A percentile compares a stretch with the other conserved stretches of the same genome.
Evolutionary conservation across 2,329 filamentous ascomycete genomes (phyloP).

Genomic region (Venturia aucupariae): DNA sequence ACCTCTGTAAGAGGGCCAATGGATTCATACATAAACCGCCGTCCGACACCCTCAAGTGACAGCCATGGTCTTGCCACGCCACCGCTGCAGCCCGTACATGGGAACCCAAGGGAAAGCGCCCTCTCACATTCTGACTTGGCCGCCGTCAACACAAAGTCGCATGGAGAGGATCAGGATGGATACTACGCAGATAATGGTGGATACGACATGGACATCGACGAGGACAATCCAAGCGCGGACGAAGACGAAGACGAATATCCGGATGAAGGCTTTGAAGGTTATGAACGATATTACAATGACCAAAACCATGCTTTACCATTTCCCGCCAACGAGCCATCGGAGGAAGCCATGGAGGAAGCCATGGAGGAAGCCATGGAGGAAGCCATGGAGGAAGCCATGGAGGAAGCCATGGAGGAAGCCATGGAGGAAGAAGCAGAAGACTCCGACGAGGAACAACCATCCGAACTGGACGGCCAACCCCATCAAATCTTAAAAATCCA

Average conservation of each 20-base stretch:
- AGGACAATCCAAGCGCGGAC: not conserved
- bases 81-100: not conserved
- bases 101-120: not conserved
- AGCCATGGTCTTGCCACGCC: not conserved
- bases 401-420: not conserved
- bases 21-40: not conserved
- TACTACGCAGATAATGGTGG: not conserved
- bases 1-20: not conserved
- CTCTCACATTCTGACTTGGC: not conserved
- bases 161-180: not conserved
- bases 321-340: no score
- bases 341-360: no score
- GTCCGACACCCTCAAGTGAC: not conserved
- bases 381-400: no score
- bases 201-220: not conserved
- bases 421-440: not conserved
- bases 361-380: no score
- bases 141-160: not conserved
- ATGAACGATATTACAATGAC: not conserved
- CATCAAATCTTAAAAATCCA: not conserved
- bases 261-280: not conserved
- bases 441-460: not conserved
- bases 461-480: not conserved
- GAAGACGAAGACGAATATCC: not conserved
- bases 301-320: not conserved